phyloP scores from a whole-genome alignment of 176 grass and related monocot genomes.

The Carex kokanica region DNA sequence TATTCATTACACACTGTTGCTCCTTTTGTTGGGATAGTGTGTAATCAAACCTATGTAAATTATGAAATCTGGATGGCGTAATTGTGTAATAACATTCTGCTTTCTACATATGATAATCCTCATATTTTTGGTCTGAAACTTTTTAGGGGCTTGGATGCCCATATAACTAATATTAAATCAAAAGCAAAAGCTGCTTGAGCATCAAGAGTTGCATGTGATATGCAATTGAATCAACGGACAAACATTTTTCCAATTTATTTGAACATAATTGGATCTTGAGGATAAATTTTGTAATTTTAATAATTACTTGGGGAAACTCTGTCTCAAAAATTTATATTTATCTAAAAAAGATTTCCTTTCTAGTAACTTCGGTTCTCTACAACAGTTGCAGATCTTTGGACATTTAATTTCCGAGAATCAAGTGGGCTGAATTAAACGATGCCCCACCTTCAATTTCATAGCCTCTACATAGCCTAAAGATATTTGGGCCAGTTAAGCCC shows the following conservation, averaged over 20 bases:
- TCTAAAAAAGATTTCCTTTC: too few species aligned
- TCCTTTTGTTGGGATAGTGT: conserved; percentile 1
- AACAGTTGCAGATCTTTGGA: too few species aligned
- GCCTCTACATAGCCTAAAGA: neutral
- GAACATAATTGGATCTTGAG: neutral
- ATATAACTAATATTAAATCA: neutral
- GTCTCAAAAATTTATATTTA: neutral
- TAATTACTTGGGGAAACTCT: neutral
- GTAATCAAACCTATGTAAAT: neutral
- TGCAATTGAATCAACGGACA: neutral
- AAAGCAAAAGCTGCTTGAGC: neutral
- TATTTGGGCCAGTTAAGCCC: neutral
- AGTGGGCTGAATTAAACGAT: neutral
- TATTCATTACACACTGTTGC: neutral
- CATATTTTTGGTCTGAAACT: neutral
- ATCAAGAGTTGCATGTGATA: neutral
- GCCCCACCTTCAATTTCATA: neutral
- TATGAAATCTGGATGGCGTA: neutral
- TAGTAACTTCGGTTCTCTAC: neutral
- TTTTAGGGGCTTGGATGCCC: neutral
- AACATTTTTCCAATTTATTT: neutral
- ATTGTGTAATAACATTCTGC: neutral
- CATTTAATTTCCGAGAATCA: neutral
- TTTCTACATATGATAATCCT: neutral
- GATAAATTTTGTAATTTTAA: neutral